phyloP scores from a whole-genome alignment of 768 basidiomycete species.

The Pleurotus salmoneostramineus region DNA sequence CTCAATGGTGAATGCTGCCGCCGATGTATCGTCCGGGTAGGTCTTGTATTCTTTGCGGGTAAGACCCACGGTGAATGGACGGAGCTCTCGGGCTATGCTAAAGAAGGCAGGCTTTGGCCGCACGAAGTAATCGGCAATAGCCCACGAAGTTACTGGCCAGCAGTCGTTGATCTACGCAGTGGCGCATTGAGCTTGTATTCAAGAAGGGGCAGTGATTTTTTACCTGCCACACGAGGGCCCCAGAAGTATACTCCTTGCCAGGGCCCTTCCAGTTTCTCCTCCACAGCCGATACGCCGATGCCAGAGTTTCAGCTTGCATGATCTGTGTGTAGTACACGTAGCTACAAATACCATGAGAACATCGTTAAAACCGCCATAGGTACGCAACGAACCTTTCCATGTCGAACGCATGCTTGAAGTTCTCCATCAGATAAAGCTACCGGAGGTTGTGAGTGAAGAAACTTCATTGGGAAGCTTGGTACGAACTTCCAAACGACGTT shows the following conservation, averaged over 20 bases:
- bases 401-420: constrained; percentile 87
- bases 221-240: constrained; percentile 95
- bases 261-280: constrained; percentile 87
- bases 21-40: constrained; percentile 56
- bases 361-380: constrained; percentile 4
- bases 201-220: constrained; percentile 13
- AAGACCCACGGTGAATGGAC: constrained; percentile 79
- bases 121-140: constrained; percentile 90
- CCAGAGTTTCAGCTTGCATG: constrained; percentile 92
- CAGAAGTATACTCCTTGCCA: constrained; percentile 82
- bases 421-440: constrained; percentile 89
- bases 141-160: constrained; percentile 94
- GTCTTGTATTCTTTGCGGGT: constrained; percentile 70
- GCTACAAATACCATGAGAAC: constrained; percentile 30
- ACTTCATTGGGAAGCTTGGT: not conserved
- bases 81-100: constrained; percentile 80
- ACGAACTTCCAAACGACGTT: constrained; percentile 73
- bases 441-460: constrained; percentile 3
- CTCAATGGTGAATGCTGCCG: constrained; percentile 63
- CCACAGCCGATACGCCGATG: constrained; percentile 88
- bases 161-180: constrained; percentile 73
- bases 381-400: constrained; percentile 62
- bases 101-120: constrained; percentile 92
- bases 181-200: not conserved
- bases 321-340: constrained; percentile 94